Evolutionary conservation across 179 eudicot genomes (phyloP), one percentile per base, ranked within the genome.

Genomic region (Pouteria campechiana): DNA sequence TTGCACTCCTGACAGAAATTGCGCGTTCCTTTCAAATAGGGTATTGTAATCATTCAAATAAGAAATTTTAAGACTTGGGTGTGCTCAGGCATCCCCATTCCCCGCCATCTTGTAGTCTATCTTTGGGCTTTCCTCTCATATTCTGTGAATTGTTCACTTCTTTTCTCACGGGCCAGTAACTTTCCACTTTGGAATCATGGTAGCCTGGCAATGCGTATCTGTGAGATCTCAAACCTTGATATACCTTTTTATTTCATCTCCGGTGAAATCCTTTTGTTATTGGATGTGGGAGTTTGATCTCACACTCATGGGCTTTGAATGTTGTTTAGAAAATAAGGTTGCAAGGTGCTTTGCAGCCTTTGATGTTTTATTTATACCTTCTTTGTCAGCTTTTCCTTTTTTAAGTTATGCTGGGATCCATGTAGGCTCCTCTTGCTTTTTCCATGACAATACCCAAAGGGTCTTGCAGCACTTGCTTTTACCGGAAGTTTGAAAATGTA

Each of bases 181-280:
- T 54, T 69, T 69, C 67, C 55, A 64, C 44, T 42, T 51, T 61
- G 42, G 53, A 68, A 61, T 61, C 54, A 55, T 64, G 65, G 43
- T 56, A 52, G 4, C 54, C 58, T 48, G 50, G 29, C 42, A 41
- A 8, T 32, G 66, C 62, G 45, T 50, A 58, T 65, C 63, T 69
- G 66, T 63, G 43, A 48, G 19, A 27, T 57, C 57, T 51, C 60
- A 52, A 44, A 63, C 52, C 42, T 32, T 57, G 50, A 68, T 68
- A 62, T 57, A 62, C 45, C 43, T 36, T 35, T 0, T 12, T 28
- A 25, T 10, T 47, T 47, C 36, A 12, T 33, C 18, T 51, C 34
- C 28, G 7, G 7, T 19, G 2, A 1, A 9, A 8, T 19, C 6
- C n/a, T 7, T 7, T 18, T 3, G 34, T 15, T n/a, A n/a, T n/a